Conservation (phyloP, 495 filamentous ascomycete genomes). For the Aspergillus asperescens region DNA sequence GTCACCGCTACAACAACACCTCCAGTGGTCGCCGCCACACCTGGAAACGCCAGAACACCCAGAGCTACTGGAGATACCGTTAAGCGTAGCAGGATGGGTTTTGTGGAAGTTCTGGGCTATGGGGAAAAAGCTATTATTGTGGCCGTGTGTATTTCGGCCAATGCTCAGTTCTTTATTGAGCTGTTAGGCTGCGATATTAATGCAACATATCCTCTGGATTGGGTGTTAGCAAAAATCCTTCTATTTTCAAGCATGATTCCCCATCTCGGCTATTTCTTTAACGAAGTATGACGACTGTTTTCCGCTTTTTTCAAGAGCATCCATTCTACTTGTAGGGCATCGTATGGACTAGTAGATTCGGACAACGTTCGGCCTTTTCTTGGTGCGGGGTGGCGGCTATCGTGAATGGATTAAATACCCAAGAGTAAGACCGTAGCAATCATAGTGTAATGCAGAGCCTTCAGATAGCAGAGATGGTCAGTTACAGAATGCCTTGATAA, state of each 20-base stretch:
- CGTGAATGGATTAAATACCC: background rate
- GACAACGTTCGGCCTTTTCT: background rate
- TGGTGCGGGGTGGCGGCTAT: background rate
- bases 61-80: conserved; percentile 85
- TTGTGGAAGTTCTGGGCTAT: conserved; percentile 31
- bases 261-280: conserved; percentile 35
- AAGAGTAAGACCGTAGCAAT: background rate
- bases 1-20: conserved; percentile 98
- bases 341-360: conserved; percentile 1
- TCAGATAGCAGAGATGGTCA: too few species aligned
- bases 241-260: conserved; percentile 25
- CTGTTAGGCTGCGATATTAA: conserved; percentile 35
- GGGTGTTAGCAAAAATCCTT: conserved; percentile 44
- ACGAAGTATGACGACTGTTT: conserved; percentile 42
- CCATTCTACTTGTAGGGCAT: background rate
- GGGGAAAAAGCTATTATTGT: conserved; percentile 23
- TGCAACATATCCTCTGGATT: conserved; percentile 38
- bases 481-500: too few species aligned
- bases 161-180: conserved; percentile 32
- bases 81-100: conserved; percentile 35
- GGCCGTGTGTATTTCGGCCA: conserved; percentile 40
- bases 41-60: conserved; percentile 99
- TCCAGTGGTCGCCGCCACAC: conserved; percentile 91
- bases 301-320: conserved; percentile 21
- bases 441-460: too few species aligned